These are phyloP conservation scores for Aspergillus tanneri DNA, from an alignment of 2,329 filamentous ascomycete genomes.

Conservation along the genomic window DNA sequence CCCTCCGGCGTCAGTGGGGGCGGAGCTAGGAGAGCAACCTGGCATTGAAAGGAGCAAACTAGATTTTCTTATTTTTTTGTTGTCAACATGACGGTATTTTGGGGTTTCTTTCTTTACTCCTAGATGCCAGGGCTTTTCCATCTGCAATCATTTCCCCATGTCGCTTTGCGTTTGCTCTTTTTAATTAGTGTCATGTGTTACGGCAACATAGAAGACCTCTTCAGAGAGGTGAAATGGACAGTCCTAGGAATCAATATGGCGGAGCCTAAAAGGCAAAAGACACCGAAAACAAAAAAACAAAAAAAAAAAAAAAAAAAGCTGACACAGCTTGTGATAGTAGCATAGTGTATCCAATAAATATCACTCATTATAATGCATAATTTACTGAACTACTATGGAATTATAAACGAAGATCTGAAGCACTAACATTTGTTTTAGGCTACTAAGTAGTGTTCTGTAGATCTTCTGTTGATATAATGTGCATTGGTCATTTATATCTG, in stretches of 20 bases:
- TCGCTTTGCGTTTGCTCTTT: slow-evolving; percentile 25
- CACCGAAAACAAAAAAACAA: too few relatives aligned
- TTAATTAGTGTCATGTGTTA: slow-evolving; percentile 30
- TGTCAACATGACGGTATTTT: slow-evolving; percentile 16
- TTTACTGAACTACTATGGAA: too few relatives aligned
- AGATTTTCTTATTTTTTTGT: slow-evolving; percentile 21
- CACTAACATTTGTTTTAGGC: too few relatives aligned
- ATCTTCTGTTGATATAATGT: too few relatives aligned
- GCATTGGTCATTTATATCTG: too few relatives aligned
- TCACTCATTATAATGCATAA: slow-evolving; percentile 7
- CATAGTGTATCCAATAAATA: slow-evolving; percentile 12
- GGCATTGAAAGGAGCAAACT: slow-evolving; percentile 34
- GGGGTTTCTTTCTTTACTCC: slow-evolving; percentile 17
- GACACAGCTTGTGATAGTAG: slow-evolving; percentile 4
- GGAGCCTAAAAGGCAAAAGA: too few relatives aligned
- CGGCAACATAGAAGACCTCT: slow-evolving; percentile 27
- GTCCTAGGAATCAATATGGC: slow-evolving; percentile 12
- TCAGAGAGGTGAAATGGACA: slow-evolving; percentile 20
- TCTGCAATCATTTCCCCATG: slow-evolving; percentile 25
- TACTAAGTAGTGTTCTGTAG: too few relatives aligned
- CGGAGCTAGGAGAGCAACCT: slow-evolving; percentile 37
- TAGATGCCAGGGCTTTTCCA: slow-evolving; percentile 23
- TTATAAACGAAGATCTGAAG: too few relatives aligned
- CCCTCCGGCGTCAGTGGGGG: slow-evolving; percentile 41
- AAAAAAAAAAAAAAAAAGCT: neutral